Evolutionary conservation across 169 alveolate genomes (phyloP), one percentile per base, ranked within the genome.

Genomic region (Eimeria falciformis): DNA sequence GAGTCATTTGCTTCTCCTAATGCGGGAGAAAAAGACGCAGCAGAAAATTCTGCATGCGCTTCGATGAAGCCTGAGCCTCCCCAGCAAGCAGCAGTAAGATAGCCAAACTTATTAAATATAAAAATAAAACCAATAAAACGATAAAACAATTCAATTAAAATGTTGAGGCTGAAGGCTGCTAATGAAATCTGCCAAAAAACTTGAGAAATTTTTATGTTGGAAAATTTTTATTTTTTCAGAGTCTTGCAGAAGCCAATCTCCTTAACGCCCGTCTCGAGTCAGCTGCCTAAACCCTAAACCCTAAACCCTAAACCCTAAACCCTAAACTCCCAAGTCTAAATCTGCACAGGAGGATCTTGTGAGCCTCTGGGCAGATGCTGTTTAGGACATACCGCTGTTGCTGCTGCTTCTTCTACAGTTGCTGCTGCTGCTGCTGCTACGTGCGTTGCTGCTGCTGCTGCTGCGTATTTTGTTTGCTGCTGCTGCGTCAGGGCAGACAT

Each of bases 211-310:
- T 17, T 33, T 27, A 69, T n/a, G 1, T 9, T 12, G 17, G 14
- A 11, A 27, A 4, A 27, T 69, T 29, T 1, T 33, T 37, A 3
- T 69, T 3, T 43, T 5, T 43, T 25, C 85, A 75, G 85, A 75
- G 85, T 29, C 62, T 75, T 58, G 85, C 85, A 25, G 85, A 75
- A 43, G 85, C 85, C 18, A 75, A 46, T 18, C 2, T 75, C 25
- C 85, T 58, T 27, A 40, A 37, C 14, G 85, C 85, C 23, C 58
- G 40, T 37, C 85, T 75, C n/a, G 85, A 75, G 85, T 75, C 21
- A 43, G 27, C 55, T 23, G 0, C n/a, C 1, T 9, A 25, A 69
- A 69, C 47, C 6, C n/a, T 5, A 27, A 23, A 33, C 5, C 27
- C 5, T 11, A 27, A 33, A 23, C 81, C 29, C 21, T 43, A 65